Base-by-base conservation (phyloP, 2,329 filamentous ascomycete species). In the Fusarium sp. region DNA sequence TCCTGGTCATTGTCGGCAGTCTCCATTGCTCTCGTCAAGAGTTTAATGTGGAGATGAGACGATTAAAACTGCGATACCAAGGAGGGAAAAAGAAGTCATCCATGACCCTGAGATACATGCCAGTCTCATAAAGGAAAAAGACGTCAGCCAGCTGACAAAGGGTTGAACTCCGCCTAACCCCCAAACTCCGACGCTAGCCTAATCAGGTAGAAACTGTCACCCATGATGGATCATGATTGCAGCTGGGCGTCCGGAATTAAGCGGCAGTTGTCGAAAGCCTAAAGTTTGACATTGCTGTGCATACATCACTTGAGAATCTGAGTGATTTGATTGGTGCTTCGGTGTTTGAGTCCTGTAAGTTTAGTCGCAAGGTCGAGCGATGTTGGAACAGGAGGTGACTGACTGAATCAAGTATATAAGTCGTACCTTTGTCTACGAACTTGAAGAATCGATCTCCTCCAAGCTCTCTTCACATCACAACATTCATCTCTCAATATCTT, bases 131-230 rank as follows among this genome's bases (percentile, higher is more conserved):
- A 26, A 32, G 69, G 73, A 8, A 68, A 73, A 70, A 59, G 12
- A 5, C 8, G 63, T 75, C 73, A 75, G 54, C 63, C 35, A 26
- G 60, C 45, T 73, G 20, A 67, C 69, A 36, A 70, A 63, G n/a
- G 12, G 7, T 17, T 38, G 18, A 15, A 17, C 32, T 63, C 32
- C 32, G 41, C 26, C 47, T 9, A 48, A 14, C 26, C 36, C 24
- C 24, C 38, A 59, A 70, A 59, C 54, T 59, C 57, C 58, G 61
- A 35, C 70, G 36, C 66, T 75, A 75, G 11, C 58, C 47, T 2
- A 15, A 73, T 53, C 3, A 28, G 63, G 73, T n/a, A 75, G 48
- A 69, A 64, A 32, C 17, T 42, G 72, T 71, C 73, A 75, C 53
- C 41, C 58, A 17, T 20, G 22, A 68, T 62, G 42, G 22, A 20